A percentile compares a stretch with the other conserved stretches of the same genome.
Evolutionary conservation across 2,329 filamentous ascomycete species (phyloP).

Genomic region (Exophiala xenobiotica): DNA sequence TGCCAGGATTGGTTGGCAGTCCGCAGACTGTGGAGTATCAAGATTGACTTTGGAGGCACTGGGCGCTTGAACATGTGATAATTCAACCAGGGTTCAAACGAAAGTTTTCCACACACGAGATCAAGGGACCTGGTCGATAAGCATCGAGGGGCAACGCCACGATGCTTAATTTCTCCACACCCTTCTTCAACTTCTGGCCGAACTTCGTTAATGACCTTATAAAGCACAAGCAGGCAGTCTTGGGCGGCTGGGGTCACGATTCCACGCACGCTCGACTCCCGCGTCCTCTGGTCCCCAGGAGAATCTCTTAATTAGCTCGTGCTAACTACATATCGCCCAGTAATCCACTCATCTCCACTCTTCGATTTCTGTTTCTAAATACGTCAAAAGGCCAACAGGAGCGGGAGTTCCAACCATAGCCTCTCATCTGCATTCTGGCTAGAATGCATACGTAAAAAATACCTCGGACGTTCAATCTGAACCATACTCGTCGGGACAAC

Average conservation of each 20-base stretch:
- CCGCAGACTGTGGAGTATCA: background rate
- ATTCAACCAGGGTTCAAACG: conserved; percentile 1
- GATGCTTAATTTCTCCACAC: conserved; percentile 3
- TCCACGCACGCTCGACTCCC: background rate
- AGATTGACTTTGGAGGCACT: background rate
- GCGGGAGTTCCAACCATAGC: background rate
- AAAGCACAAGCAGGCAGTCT: background rate
- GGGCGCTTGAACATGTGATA: background rate
- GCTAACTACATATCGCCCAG: background rate
- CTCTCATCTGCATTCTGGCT: background rate
- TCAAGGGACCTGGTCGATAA: conserved; percentile 3
- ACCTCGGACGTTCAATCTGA: background rate
- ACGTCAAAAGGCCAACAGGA: background rate
- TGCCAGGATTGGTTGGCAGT: conserved; percentile 1
- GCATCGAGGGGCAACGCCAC: background rate
- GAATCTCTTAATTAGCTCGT: background rate
- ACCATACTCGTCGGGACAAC: background rate
- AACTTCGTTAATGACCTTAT: background rate
- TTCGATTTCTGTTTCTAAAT: background rate
- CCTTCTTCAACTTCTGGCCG: conserved; percentile 1
- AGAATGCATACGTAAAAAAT: background rate
- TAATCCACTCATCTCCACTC: background rate
- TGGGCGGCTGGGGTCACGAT: background rate
- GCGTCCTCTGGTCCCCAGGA: background rate
- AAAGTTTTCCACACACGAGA: background rate